Evolutionary conservation across 78 protist genomes (phyloP).

Genomic region (Dictyostelium brefeldianum): DNA sequence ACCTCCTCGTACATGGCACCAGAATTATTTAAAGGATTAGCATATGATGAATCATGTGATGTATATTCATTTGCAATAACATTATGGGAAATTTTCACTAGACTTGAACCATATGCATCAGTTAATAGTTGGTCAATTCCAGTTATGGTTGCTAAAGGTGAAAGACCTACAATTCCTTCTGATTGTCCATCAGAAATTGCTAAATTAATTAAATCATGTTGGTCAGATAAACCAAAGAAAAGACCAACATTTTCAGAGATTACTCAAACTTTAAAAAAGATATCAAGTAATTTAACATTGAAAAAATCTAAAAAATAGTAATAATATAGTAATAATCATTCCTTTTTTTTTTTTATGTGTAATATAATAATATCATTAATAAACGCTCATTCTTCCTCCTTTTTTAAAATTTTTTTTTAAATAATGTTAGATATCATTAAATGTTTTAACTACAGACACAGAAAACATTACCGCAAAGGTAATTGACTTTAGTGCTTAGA

Average conservation of each 20-base stretch:
- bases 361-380: too few relatives aligned
- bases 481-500: slow-evolving; percentile 78
- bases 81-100: slow-evolving; percentile 42
- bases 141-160: slow-evolving; percentile 67
- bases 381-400: too few relatives aligned
- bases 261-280: neutral
- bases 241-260: slow-evolving; percentile 80
- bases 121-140: slow-evolving; percentile 74
- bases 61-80: slow-evolving; percentile 79
- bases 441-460: slow-evolving; percentile 38
- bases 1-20: slow-evolving; percentile 79
- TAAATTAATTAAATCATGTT: slow-evolving; percentile 65
- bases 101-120: slow-evolving; percentile 68
- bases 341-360: too few relatives aligned
- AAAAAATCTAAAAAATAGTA: slow-evolving; percentile 10
- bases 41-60: slow-evolving; percentile 75
- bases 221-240: slow-evolving; percentile 77
- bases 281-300: slow-evolving; percentile 31
- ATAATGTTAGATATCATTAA: slow-evolving; percentile 11
- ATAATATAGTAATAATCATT: too few relatives aligned
- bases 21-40: slow-evolving; percentile 70
- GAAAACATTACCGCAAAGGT: slow-evolving; percentile 66
- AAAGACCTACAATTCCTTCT: slow-evolving; percentile 56
- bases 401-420: too few relatives aligned
- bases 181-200: slow-evolving; percentile 60